Evolutionary conservation across 768 basidiomycete genomes (phyloP).

Genomic region (Russula olivacea): DNA sequence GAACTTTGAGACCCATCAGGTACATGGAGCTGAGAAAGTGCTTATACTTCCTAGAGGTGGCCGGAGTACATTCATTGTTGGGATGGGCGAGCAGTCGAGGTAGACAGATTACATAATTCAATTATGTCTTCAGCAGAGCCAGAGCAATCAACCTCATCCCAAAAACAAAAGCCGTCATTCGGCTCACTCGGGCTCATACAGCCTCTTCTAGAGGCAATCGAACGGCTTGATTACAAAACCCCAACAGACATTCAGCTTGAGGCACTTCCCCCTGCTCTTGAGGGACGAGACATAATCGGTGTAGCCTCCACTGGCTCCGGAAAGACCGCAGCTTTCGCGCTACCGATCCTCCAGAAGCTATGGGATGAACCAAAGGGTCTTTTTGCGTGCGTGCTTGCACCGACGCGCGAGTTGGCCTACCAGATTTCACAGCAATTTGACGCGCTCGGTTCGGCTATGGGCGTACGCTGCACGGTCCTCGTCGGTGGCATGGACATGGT

Average conservation of each 20-base stretch:
- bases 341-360: constrained; percentile 92
- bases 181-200: constrained; percentile 82
- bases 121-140: background rate
- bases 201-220: constrained; percentile 80
- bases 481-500: constrained; percentile 96
- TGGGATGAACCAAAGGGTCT: constrained; percentile 94
- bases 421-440: constrained; percentile 98
- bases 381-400: constrained; percentile 90
- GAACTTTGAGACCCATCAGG: constrained; percentile 73
- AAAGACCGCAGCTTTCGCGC: constrained; percentile 95
- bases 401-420: constrained; percentile 96
- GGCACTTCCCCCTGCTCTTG: constrained; percentile 78
- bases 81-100: constrained; percentile 45
- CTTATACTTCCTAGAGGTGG: constrained; percentile 79
- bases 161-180: constrained; percentile 50
- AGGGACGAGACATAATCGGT: constrained; percentile 94
- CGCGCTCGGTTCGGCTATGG: constrained; percentile 85
- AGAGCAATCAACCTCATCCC: constrained; percentile 16
- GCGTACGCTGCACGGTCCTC: constrained; percentile 83
- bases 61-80: constrained; percentile 73
- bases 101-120: constrained; percentile 4
- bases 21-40: constrained; percentile 77
- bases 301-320: constrained; percentile 98
- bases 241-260: constrained; percentile 91
- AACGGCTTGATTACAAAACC: constrained; percentile 70